Base-by-base conservation (phyloP, 805 yeast species). In the Nakazawaea holstii region DNA sequence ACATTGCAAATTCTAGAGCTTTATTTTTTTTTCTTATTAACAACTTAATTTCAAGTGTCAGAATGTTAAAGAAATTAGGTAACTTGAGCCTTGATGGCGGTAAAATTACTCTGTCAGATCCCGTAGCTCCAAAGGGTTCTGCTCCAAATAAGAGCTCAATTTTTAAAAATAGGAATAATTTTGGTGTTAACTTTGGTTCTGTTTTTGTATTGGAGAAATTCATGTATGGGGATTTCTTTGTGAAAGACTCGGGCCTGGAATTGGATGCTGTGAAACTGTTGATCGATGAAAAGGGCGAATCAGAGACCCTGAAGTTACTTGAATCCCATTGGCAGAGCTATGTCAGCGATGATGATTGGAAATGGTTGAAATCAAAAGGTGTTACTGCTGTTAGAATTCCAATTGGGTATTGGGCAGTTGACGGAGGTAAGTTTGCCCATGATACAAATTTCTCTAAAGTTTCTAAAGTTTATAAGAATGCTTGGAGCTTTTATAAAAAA, bases 331-430 rank as follows among this genome's bases (percentile, higher is more conserved):
- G 94, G 87, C 64, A 60, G 7, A 58, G 59, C 8, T 91, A 79
- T 59, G 70, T 85, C 49, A 60, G 62, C 31, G 87, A 81, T 47
- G 74, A 74, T 7, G 97, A 92, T 60, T 91, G 96, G 95, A 58
- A 74, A 17, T 89, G 89, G 87, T 64, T 92, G 28, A 62, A 68
- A 39, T 67, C 72, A 17, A 74, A 72, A 45, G 87, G 88, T 7
- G 87, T 87, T n/a, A 88, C 87, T 24, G 77, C 90, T 1, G 73
- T 92, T 5, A 74, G 99, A 57, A 73, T 92, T 1, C 98, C 99
- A 7, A 66, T 92, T 53, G 98, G 98, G 0, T 92, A 87, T 64
- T 92, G 96, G 96, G 82, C 78, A 49, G 78, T 90, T n/a, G 75
- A 68, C 44, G 82, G 84, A 17, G 88, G 91, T 1, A 53, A 56